Conservation (phyloP, 441 rosid species). For the Adansonia gregorii region DNA sequence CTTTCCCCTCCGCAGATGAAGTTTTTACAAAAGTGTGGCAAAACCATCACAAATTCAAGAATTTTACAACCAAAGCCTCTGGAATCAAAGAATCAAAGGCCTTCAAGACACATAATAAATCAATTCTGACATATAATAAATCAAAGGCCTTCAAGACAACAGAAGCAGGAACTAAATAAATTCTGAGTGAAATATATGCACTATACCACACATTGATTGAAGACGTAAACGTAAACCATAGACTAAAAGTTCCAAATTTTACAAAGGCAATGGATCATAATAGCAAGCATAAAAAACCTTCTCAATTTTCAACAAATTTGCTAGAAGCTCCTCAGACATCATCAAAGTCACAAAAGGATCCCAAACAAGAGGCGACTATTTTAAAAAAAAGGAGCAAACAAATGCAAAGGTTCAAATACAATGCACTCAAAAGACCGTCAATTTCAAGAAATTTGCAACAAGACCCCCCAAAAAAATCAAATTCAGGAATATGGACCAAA, state of each 20-base stretch:
- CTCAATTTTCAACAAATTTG: background rate
- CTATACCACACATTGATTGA: background rate
- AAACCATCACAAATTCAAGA: conserved; percentile 9
- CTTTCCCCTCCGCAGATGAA: background rate
- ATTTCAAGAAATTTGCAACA: conserved; percentile 6
- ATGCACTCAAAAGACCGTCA: background rate
- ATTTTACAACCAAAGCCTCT: background rate
- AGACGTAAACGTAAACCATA: background rate
- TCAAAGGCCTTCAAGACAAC: background rate
- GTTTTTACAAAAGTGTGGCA: background rate
- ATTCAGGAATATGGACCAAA: background rate
- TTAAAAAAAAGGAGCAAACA: background rate
- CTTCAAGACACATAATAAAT: background rate
- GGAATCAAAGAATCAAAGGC: background rate
- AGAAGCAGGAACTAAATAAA: background rate
- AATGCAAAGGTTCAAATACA: background rate
- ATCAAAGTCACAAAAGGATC: background rate
- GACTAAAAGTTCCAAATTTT: background rate
- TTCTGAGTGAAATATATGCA: conserved; percentile 20
- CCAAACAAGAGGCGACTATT: background rate
- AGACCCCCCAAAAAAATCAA: background rate
- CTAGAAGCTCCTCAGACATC: background rate
- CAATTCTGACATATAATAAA: no score
- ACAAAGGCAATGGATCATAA: conserved; percentile 2
- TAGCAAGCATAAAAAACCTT: background rate